phyloP scores from a whole-genome alignment of 805 yeast genomes.

The Starmerella apis region DNA sequence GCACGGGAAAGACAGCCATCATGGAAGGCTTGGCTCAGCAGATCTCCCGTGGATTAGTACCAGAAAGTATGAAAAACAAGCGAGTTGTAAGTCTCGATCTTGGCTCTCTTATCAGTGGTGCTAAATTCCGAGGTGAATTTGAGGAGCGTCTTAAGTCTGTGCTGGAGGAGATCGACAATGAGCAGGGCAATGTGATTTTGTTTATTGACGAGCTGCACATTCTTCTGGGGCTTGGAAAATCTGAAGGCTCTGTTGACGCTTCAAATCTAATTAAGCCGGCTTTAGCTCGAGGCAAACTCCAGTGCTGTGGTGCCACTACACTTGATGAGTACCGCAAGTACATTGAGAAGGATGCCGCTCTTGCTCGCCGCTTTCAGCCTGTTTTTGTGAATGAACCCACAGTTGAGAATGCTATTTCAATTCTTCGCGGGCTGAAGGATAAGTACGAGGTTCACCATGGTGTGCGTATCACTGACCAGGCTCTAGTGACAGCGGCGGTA shows the following conservation, averaged over 20 bases:
- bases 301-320: conserved; percentile 95
- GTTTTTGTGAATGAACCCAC: conserved; percentile 78
- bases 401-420: conserved; percentile 83
- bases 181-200: conserved; percentile 72
- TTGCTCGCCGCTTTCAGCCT: conserved; percentile 88
- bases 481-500: conserved; percentile 86
- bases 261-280: conserved; percentile 88
- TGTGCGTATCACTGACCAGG: conserved; percentile 84
- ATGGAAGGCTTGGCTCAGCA: conserved; percentile 96
- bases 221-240: conserved; percentile 98
- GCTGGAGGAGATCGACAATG: conserved; percentile 80
- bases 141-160: conserved; percentile 97
- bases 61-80: conserved; percentile 84
- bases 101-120: conserved; percentile 85
- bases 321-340: conserved; percentile 84
- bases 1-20: conserved; percentile 95
- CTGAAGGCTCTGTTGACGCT: conserved; percentile 94
- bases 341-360: conserved; percentile 92
- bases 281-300: conserved; percentile 79
- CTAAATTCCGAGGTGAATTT: conserved; percentile 92
- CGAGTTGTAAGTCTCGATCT: conserved; percentile 73
- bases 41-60: conserved; percentile 83
- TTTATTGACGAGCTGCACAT: conserved; percentile 97
- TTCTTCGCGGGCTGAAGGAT: conserved; percentile 86
- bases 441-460: conserved; percentile 96